Evolutionary conservation across 2,329 filamentous ascomycete genomes (phyloP).

Genomic region (Apiospora pterosperma): DNA sequence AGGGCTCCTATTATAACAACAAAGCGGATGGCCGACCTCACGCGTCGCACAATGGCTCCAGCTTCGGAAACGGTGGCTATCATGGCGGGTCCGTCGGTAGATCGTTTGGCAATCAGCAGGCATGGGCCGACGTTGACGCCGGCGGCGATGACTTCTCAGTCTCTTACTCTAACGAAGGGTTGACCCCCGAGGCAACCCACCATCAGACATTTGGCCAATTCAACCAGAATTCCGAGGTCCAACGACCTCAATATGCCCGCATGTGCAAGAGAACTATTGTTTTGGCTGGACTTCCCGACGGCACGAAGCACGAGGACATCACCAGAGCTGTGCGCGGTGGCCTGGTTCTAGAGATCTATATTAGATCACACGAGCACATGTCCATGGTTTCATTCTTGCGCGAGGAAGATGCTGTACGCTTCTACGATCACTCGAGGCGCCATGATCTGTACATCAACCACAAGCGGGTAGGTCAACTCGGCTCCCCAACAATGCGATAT

Average conservation of each 20-base stretch:
- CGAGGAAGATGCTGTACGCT: conserved; percentile 58
- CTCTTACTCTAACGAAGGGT: conserved; percentile 17
- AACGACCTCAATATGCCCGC: conserved; percentile 30
- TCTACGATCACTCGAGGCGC: conserved; percentile 60
- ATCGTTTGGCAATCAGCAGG: conserved; percentile 7
- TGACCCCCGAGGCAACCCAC: conserved; percentile 11
- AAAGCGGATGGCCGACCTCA: background rate
- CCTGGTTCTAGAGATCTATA: conserved; percentile 63
- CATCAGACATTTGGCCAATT: background rate
- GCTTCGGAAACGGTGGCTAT: background rate
- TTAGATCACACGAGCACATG: conserved; percentile 55
- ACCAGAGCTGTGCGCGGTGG: conserved; percentile 65
- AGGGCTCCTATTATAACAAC: background rate
- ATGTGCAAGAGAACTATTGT: conserved; percentile 55
- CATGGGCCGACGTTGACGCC: conserved; percentile 17
- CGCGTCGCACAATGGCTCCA: background rate
- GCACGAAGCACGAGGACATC: conserved; percentile 63
- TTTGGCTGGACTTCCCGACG: conserved; percentile 59
- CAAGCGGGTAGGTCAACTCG: conserved; percentile 53
- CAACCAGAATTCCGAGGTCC: background rate
- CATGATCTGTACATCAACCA: conserved; percentile 66
- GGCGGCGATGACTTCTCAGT: conserved; percentile 16
- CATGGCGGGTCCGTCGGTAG: background rate
- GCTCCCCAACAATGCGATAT: background rate
- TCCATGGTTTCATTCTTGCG: conserved; percentile 70